phyloP scores from a whole-genome alignment of 306 rosid species.

The Senna siamea region DNA sequence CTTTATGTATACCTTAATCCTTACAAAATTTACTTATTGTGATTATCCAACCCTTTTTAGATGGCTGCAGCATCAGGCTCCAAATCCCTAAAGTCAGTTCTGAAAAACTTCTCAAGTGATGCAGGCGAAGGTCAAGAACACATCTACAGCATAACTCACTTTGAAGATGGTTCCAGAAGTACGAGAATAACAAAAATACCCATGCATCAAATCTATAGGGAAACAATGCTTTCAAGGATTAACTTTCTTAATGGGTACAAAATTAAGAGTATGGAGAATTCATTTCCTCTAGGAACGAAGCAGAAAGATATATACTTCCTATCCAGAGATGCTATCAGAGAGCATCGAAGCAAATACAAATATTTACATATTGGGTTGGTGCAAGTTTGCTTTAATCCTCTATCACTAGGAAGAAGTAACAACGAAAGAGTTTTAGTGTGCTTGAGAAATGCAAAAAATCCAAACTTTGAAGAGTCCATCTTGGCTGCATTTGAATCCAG shows the following conservation, averaged over 20 bases:
- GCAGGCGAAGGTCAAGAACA: no score
- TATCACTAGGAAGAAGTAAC: fast-evolving
- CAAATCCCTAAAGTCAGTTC: no score
- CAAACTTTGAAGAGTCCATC: not conserved
- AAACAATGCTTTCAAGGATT: not conserved
- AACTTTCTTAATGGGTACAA: not conserved
- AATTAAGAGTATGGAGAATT: not conserved
- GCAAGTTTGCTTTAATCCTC: not conserved
- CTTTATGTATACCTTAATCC: no score
- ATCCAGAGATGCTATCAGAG: not conserved
- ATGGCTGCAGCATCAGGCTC: no score
- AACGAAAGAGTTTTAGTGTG: not conserved
- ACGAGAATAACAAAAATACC: not conserved
- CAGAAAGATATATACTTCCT: not conserved
- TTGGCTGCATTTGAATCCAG: not conserved
- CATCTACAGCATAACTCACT: not conserved
- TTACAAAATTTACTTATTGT: no score
- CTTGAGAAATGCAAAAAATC: not conserved
- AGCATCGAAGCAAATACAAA: not conserved
- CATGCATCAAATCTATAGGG: not conserved
- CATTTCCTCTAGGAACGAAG: not conserved
- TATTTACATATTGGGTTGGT: not conserved
- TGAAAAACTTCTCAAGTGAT: no score
- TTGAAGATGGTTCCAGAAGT: not conserved
- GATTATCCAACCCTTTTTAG: no score